These are phyloP conservation scores for Aurantiochytrium sp. DNA, from an alignment of 108 stramenopile genomes.

Conservation along the genomic window DNA sequence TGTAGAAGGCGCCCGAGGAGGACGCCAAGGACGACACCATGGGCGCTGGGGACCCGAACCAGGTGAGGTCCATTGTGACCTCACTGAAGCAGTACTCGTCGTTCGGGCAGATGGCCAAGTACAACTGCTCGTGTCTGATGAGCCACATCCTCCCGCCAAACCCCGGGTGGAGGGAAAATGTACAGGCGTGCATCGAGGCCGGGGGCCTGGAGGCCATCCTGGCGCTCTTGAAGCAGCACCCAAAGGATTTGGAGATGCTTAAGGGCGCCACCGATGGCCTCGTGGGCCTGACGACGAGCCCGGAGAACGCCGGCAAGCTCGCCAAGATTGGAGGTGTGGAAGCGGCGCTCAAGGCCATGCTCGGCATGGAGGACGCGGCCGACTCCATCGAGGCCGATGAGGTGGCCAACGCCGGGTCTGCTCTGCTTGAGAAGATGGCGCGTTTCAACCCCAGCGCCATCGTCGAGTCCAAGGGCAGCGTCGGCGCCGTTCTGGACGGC, in stretches of 20 bases:
- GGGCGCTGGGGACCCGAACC: background rate
- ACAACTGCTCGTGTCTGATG: slow-evolving; percentile 24
- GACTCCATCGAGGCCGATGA: background rate
- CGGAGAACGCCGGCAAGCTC: background rate
- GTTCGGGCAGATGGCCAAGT: slow-evolving; percentile 1
- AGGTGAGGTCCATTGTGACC: slow-evolving; percentile 23
- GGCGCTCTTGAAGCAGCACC: background rate
- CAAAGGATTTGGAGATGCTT: background rate
- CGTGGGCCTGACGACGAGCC: background rate
- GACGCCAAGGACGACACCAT: no score
- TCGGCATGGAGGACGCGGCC: background rate
- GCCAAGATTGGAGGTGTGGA: slow-evolving; percentile 5
- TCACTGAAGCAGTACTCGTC: background rate
- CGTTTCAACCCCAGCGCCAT: slow-evolving; percentile 14
- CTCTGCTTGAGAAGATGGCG: slow-evolving; percentile 29
- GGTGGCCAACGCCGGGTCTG: background rate
- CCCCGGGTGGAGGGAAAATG: slow-evolving; percentile 28
- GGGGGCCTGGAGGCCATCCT: slow-evolving; percentile 33
- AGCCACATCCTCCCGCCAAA: slow-evolving; percentile 21
- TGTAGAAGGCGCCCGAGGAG: no score
- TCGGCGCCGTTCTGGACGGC: background rate
- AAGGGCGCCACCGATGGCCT: background rate
- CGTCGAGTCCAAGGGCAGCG: background rate
- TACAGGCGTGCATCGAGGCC: background rate
- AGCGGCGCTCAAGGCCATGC: slow-evolving; percentile 23